Evolutionary conservation across 768 basidiomycete species (phyloP), one percentile per base, ranked within the genome.

Genomic region (Russula brevipes): DNA sequence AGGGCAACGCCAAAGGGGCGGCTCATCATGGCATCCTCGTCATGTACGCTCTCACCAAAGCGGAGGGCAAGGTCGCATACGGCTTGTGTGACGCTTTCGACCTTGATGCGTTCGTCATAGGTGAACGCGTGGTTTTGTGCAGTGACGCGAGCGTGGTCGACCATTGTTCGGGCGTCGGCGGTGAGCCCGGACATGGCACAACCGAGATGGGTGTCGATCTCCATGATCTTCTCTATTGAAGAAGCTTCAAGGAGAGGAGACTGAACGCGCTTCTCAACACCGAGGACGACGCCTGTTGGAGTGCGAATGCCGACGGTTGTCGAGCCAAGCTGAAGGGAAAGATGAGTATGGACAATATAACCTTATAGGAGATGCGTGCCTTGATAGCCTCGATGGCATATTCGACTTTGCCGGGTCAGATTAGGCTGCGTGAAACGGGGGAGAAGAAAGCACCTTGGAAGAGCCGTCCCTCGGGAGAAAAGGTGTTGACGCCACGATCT

Each of bases 341-440:
- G 38, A 62, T 61, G 64, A 54, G 57, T 50, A 31, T 59, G 44
- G 38, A 42, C 14, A 45, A 33, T 17, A 36, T 19, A 8, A 5
- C 44, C 30, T 54, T 35, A 41, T 31, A 31, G 35, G 33, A 70
- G 57, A 31, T n/a, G 61, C 73, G 62, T 66, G 94, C 94, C 77
- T 97, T 98, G 76, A 98, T 98, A 8, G 97, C 97, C 72, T 99
- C 97, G 73, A 98, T 99, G 56, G 97, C 97, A 81, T 98, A 98
- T 77, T 99, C 97, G 76, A 99, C 96, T 98, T 69, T 8, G 24
- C 10, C 24, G 12, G 55, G 44, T 74, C 24, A 73, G 72, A 57
- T 61, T 60, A 8, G n/a, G 63, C 54, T 10, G 7, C 60, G 19
- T 35, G 31, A 45, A 57, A 59, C 30, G 53, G 45, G 55, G 56